These are phyloP conservation scores for Calonectria pauciramosa DNA, from an alignment of 2,329 filamentous ascomycete species.

Conservation along the genomic window DNA sequence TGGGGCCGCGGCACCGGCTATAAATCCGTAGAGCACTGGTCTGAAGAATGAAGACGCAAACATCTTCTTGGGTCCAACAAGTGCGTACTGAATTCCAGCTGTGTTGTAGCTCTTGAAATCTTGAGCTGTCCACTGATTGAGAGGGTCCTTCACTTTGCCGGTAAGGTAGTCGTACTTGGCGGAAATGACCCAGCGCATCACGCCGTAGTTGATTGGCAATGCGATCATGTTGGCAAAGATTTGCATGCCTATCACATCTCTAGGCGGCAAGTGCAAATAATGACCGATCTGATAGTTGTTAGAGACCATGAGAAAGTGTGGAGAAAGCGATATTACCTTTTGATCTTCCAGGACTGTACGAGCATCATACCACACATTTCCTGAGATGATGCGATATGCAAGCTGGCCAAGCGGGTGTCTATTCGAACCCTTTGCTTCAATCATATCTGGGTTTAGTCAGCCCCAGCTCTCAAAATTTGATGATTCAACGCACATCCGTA, in stretches of 20 bases:
- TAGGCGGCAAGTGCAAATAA: conserved; percentile 73
- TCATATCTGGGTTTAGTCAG: conserved; percentile 58
- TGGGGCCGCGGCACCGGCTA: conserved; percentile 62
- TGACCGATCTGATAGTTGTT: conserved; percentile 62
- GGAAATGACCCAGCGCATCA: conserved; percentile 71
- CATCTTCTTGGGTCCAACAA: conserved; percentile 61
- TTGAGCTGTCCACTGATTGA: conserved; percentile 74
- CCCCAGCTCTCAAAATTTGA: conserved; percentile 49
- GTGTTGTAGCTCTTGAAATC: conserved; percentile 64
- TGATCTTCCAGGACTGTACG: conserved; percentile 72
- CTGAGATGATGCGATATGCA: conserved; percentile 70
- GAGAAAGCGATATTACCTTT: conserved; percentile 49
- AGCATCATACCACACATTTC: conserved; percentile 72
- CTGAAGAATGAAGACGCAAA: conserved; percentile 63
- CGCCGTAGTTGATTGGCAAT: conserved; percentile 72
- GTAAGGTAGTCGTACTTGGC: conserved; percentile 69
- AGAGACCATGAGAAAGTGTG: accelerated
- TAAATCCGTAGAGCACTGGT: conserved; percentile 66
- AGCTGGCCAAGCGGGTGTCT: conserved; percentile 71
- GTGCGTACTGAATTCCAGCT: conserved; percentile 71
- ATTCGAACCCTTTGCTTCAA: conserved; percentile 63
- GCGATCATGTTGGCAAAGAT: conserved; percentile 71
- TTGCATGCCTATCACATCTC: conserved; percentile 72
- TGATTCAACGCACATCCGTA: not conserved
- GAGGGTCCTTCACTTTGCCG: conserved; percentile 64